phyloP scores from a whole-genome alignment of 495 filamentous ascomycete genomes.

The Aspergillus bertholletiae region DNA sequence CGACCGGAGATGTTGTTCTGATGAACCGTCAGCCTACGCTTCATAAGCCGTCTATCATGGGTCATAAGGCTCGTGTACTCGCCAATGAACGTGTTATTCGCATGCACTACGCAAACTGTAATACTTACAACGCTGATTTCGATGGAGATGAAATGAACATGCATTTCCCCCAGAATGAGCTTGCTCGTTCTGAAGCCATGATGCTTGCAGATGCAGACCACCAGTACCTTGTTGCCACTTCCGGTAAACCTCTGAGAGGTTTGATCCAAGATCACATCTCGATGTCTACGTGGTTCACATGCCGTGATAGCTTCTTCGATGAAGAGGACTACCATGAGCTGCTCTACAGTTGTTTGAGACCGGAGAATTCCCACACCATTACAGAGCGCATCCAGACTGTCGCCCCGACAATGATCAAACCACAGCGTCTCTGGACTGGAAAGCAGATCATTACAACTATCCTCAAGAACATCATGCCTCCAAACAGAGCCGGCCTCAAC shows the following conservation, averaged over 20 bases:
- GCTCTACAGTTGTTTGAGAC: constrained; percentile 81
- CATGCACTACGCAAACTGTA: constrained; percentile 99
- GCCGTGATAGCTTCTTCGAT: constrained; percentile 88
- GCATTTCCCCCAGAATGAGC: constrained; percentile 98
- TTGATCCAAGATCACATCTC: constrained; percentile 98
- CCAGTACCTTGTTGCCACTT: constrained; percentile 92
- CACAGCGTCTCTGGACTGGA: constrained; percentile 85
- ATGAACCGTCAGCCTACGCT: constrained; percentile 99
- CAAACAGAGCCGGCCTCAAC: constrained; percentile 70
- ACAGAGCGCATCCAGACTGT: constrained; percentile 70
- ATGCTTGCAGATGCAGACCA: constrained; percentile 94
- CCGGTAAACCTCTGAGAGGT: constrained; percentile 91
- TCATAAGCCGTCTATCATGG: constrained; percentile 99
- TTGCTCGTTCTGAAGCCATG: constrained; percentile 86
- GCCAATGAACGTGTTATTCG: constrained; percentile 95
- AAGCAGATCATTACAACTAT: constrained; percentile 96
- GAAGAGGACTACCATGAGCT: constrained; percentile 88
- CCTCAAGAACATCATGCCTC: constrained; percentile 82
- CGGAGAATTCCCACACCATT: constrained; percentile 80
- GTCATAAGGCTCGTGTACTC: constrained; percentile 86
- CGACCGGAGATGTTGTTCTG: constrained; percentile 91
- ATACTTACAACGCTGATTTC: constrained; percentile 99
- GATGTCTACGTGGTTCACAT: constrained; percentile 87
- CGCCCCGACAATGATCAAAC: constrained; percentile 78
- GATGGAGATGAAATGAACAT: constrained; percentile 99